Conservation (phyloP, 2,329 filamentous ascomycete genomes). For the Trichoderma aggressivum region DNA sequence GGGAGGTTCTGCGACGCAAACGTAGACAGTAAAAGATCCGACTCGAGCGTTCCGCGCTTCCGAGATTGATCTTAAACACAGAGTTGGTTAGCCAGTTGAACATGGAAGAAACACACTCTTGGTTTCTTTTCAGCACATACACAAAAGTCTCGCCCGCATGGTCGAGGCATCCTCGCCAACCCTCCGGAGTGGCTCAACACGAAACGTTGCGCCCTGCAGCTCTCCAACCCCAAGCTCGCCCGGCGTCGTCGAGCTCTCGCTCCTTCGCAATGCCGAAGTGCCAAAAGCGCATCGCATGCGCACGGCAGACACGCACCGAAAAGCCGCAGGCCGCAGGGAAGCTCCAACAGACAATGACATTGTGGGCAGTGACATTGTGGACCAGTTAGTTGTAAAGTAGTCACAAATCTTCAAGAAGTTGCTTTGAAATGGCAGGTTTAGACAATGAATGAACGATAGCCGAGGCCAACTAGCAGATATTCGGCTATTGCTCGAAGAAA, state of each 20-base stretch:
- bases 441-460: not conserved
- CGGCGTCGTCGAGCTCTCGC: not conserved
- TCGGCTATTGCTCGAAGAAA: not conserved
- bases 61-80: constrained; percentile 78
- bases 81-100: not conserved
- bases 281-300: not conserved
- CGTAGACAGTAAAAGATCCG: constrained; percentile 91
- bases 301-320: not conserved
- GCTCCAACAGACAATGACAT: not conserved
- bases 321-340: not conserved
- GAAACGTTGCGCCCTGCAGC: constrained; percentile 81
- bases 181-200: constrained; percentile 82
- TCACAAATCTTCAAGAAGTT: not conserved
- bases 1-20: constrained; percentile 80
- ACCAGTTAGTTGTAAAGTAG: no score
- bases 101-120: not conserved
- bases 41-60: constrained; percentile 93
- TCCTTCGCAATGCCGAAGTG: not conserved
- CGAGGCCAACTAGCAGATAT: not conserved
- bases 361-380: not conserved
- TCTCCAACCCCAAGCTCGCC: constrained; percentile 76
- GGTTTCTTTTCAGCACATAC: constrained; percentile 39
- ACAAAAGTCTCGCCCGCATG: constrained; percentile 79
- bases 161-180: constrained; percentile 80
- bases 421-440: not conserved